Evolutionary conservation across 2,329 filamentous ascomycete genomes (phyloP), one percentile per base, ranked within the genome.

Genomic region (Cytospora chrysosperma): DNA sequence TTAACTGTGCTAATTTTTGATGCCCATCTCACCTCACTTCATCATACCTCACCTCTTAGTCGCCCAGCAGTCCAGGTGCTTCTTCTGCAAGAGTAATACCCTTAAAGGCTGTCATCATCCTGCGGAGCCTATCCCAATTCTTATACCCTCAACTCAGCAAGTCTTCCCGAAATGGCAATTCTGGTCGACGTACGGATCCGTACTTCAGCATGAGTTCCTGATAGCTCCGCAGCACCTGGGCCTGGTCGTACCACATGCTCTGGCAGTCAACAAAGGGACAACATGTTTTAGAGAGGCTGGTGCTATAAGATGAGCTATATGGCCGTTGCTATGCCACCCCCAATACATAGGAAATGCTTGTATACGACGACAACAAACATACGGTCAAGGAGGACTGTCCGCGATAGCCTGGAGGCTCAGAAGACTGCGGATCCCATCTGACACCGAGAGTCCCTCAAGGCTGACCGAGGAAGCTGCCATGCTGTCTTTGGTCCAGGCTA

Each of bases 181-280:
- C 56, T 58, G 56, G 27, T 63, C 56, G 57, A 60, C 34, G 53
- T n/a, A n/a, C n/a, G n/a, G n/a, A n/a, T n/a, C n/a, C n/a, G n/a
- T 13, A 30, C 50, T 52, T 21, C 40, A 43, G 10, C 40, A 6
- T n/a, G 19, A 6, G 21, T n/a, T 19, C 37, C 40, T 47, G 37
- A 21, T n/a, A 9, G n/a, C 10, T 21, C 40, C n/a, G 40, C n/a
- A 47, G 40, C n/a, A 47, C 9, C 17, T 19, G 40, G 37, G 37
- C 40, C 40, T n/a, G n/a, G 8, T 43, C 40, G 7, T n/a, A 43
- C 17, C 40, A 43, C 17, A 43, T n/a, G 17, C 2, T 21, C 13
- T 24, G 21, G 7, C 12, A n/a, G n/a, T 24, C n/a, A 12, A 8
- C 21, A n/a, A 47, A 19, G 43, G 21, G 24, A 24, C 21, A 47